Base-by-base conservation (phyloP, 768 basidiomycete species). In the Crucibulum laeve region DNA sequence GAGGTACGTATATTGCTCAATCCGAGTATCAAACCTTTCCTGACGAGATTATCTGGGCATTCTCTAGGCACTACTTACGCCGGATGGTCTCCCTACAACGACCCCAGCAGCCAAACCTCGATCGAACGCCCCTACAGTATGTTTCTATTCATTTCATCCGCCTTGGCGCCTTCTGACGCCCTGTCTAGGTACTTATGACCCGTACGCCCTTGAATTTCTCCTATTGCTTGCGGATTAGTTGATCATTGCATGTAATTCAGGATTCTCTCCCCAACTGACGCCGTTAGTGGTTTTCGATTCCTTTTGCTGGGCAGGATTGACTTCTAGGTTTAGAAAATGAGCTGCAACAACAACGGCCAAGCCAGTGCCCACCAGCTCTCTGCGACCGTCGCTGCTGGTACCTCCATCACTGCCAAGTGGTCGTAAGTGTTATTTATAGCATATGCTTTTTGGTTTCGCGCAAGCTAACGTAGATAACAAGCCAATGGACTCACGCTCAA, bases 71-170 rank as follows among this genome's bases (percentile, higher is more conserved):
- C 55, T 19, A 59, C 53, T 7, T 62, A 59, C 47, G n/a, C 53
- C 2, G 65, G 67, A 34, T 68, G 64, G 63, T 53, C 52, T 39
- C 64, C 67, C n/a, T 68, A 65, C 50, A 68, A 65, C 53, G 53
- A 53, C 4, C 50, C 64, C 26, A 53, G 46, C 37, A 61, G 64
- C 33, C 67, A 68, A 39, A 54, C 49, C 25, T 57, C 64, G 26
- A 65, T 68, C 34, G 65, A 56, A 38, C 55, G 65, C 19, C 62
- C 62, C 1, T 65, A 63, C 49, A 65, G 60, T 62, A 46, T 19
- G 59, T 37, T 19, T n/a, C 4, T n/a, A 40, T 32, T 34, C 39
- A 4, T 17, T 38, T 23, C n/a, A 5, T 7, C n/a, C 15, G 4
- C 18, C 38, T 8, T 1, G n/a, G 26, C 32, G 13, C 14, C 6